phyloP scores from a whole-genome alignment of 2,329 filamentous ascomycete species.

The Trichoderma brevicompactum region DNA sequence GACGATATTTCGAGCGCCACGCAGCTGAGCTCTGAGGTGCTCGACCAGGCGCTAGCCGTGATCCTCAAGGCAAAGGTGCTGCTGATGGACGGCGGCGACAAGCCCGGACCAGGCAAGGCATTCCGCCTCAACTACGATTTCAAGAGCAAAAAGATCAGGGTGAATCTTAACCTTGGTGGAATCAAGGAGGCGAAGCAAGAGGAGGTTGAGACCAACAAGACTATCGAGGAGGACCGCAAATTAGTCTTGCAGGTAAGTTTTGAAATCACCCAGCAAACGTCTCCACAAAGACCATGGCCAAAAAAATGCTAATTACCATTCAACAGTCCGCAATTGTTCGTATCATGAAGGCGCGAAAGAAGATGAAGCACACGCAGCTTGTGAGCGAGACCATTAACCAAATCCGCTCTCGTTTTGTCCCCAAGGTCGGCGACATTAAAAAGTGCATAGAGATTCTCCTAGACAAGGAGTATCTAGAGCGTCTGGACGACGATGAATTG shows the following conservation, averaged over 20 bases:
- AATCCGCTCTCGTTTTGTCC: constrained; percentile 89
- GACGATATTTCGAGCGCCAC: constrained; percentile 86
- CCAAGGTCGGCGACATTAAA: constrained; percentile 95
- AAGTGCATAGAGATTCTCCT: constrained; percentile 99
- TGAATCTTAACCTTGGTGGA: constrained; percentile 93
- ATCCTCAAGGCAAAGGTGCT: constrained; percentile 94
- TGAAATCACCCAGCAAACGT: neutral
- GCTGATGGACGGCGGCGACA: constrained; percentile 67
- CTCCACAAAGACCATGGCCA: no score
- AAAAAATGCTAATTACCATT: neutral
- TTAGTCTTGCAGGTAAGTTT: constrained; percentile 86
- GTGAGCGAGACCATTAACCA: constrained; percentile 95
- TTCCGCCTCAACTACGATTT: constrained; percentile 92
- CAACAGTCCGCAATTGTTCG: constrained; percentile 91
- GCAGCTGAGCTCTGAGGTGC: constrained; percentile 75
- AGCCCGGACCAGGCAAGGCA: constrained; percentile 75
- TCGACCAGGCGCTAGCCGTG: constrained; percentile 85
- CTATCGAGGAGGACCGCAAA: constrained; percentile 97
- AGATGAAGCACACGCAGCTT: constrained; percentile 95
- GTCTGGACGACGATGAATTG: constrained; percentile 90
- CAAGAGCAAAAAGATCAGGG: constrained; percentile 97
- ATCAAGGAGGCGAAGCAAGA: constrained; percentile 97
- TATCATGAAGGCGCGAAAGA: constrained; percentile 99
- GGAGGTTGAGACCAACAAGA: constrained; percentile 97
- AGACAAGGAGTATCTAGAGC: constrained; percentile 98